Evolutionary conservation across 2,329 filamentous ascomycete species (phyloP), one percentile per base, ranked within the genome.

Genomic region (Diaporthe sp.): DNA sequence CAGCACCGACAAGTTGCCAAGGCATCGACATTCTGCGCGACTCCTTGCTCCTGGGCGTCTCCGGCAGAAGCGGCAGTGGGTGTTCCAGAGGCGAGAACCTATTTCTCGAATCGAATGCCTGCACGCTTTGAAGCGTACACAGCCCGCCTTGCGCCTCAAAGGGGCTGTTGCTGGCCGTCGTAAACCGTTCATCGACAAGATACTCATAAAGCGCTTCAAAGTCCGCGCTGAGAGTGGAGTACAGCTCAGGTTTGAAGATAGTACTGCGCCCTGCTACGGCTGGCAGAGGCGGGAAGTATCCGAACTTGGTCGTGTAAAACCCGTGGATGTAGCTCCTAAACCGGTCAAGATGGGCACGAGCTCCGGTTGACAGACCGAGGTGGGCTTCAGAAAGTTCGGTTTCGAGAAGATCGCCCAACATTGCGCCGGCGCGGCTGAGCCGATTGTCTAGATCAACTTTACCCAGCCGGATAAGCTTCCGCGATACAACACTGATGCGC

Each of bases 171-270:
- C 89, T 83, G 15, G 86, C 84, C 5, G 83, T 81, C 0, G 87
- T 89, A 30, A 89, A 90, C 3, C 83, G 84, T 7, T 86, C 85
- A 78, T 97, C 93, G 0, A 93, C 93, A 0, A 97, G 86, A 64
- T 93, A 92, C 42, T 92, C 87, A 81, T 95, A 95, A 0, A 96
- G 84, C 3, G 88, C 90, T 68, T 91, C 87, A 77, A 97, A 95
- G 77, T 96, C 94, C 45, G 87, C 84, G 54, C 89, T 88, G 89
- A 96, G 92, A 4, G 86, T 85, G 42, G 85, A 85, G 78, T 91
- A 91, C 1, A 93, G 82, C 28, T 86, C 83, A 50, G 91, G 89
- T 22, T 91, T 87, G 77, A 92, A 93, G 1, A 88, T 81, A 9
- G 82, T 79, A 71, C 83, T 86, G 45, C 19, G 67, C 28, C 84